Evolutionary conservation across 495 filamentous ascomycete genomes (phyloP), one percentile per base, ranked within the genome.

Genomic region (Penicillium parvum): DNA sequence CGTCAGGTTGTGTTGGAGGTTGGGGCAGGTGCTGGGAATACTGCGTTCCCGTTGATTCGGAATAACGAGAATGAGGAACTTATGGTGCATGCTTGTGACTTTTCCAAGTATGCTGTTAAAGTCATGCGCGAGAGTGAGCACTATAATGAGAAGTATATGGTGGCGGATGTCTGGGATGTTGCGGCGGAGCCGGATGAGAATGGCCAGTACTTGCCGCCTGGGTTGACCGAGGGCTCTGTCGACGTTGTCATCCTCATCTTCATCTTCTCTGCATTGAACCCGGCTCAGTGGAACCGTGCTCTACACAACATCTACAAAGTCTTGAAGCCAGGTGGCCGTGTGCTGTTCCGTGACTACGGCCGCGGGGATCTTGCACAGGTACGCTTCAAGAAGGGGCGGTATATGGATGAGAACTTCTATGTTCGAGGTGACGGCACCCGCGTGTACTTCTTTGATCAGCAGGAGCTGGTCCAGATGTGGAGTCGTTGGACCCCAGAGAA

Each of bases 341-440:
- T 96, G 7, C 76, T 95, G 54, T 96, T 98, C 68, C 80, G 92
- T 39, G 92, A 98, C 63, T 98, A 98, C 67, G 92, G 92, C 37
- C 76, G 89, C 50, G 91, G 91, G 20, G 92, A 98, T 68, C 72
- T 98, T 41, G 90, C 92, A 10, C 92, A 98, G 73, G 94, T 98
- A 35, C 76, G 92, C 37, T 96, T 98, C 70, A 95, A 88, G 74
- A 95, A 92, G 64, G 86, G 85, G 10, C 76, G 92, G 36, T 96
- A 88, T 55, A 71, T 98, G 60, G 85, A 84, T 37, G 92, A 96
- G 70, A 97, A 96, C 58, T 98, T 97, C 51, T 98, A 98, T 64
- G 83, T 96, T 23, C 73, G 92, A 9, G 92, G 92, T 4, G 92
- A 98, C 58, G 92, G 92, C 3, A 98, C 92, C 6, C 81, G 92